phyloP scores from a whole-genome alignment of 2,329 filamentous ascomycete species.

The Colletotrichum chrysophilum region DNA sequence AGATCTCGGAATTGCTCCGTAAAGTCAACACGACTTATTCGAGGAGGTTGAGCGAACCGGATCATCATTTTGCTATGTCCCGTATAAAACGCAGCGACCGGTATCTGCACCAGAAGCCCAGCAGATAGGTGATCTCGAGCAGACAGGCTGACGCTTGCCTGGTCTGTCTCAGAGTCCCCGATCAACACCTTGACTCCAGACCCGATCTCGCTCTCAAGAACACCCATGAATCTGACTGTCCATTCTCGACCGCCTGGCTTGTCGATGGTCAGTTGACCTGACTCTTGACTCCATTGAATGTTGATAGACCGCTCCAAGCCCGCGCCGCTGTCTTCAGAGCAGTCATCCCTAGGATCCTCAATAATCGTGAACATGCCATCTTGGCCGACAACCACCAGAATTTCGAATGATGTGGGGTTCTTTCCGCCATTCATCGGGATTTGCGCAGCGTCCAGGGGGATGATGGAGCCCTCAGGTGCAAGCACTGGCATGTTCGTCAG shows the following conservation, averaged over 20 bases:
- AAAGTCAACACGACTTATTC: background rate
- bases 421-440: background rate
- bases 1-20: background rate
- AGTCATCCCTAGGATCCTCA: background rate
- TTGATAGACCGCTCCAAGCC: background rate
- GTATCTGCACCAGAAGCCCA: background rate
- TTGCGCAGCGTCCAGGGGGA: background rate
- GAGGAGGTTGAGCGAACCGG: background rate
- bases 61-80: background rate
- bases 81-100: too few relatives aligned
- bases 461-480: background rate
- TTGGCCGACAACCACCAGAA: background rate
- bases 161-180: background rate
- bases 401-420: background rate
- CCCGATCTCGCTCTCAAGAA: fast-evolving
- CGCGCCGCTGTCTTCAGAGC: background rate
- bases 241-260: background rate
- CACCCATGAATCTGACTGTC: background rate
- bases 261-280: background rate
- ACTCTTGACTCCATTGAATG: background rate
- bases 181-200: background rate
- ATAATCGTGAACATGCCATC: background rate
- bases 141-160: background rate
- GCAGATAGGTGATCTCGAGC: background rate
- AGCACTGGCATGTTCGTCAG: background rate